A percentile compares a stretch with the other conserved stretches of the same genome.
Evolutionary conservation across 176 grass and related monocot genomes (phyloP).

Genomic region (Metroxylon sagu): DNA sequence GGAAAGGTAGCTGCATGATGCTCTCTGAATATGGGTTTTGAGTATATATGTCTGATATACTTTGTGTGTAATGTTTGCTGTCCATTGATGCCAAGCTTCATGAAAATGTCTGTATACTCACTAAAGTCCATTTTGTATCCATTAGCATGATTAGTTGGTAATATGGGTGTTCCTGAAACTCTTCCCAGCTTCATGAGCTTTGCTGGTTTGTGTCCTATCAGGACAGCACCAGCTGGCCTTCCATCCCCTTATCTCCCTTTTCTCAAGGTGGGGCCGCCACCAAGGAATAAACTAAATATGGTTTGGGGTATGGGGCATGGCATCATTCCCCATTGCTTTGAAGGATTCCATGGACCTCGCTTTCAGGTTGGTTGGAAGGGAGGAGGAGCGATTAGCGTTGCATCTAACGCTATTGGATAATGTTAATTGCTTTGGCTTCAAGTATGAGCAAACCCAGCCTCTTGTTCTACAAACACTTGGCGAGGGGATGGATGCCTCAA

Average conservation of each 20-base stretch:
- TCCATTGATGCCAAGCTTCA: not conserved
- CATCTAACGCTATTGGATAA: not conserved
- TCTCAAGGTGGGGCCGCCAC: not conserved
- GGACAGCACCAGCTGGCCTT: not conserved
- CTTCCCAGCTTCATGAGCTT: not conserved
- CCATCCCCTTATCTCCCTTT: not conserved
- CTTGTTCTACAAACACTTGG: not conserved
- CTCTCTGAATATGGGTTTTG: slow-evolving; percentile 7
- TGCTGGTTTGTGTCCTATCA: not conserved
- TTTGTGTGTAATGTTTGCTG: not conserved
- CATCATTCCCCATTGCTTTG: not conserved
- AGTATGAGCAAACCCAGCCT: not conserved
- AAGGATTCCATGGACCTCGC: not conserved
- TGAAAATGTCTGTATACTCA: not conserved
- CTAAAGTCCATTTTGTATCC: not conserved
- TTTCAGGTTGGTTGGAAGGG: not conserved
- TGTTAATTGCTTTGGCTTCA: not conserved
- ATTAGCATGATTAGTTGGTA: slow-evolving; percentile 6
- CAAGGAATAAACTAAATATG: not conserved
- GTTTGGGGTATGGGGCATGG: not conserved
- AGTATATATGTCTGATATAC: slow-evolving; percentile 8
- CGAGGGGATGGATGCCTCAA: too few species aligned
- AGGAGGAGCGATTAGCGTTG: not conserved
- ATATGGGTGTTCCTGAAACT: not conserved
- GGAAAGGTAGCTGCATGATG: not conserved